Conservation (phyloP, 2,329 filamentous ascomycete species). For the Beauveria pseudobassiana region DNA sequence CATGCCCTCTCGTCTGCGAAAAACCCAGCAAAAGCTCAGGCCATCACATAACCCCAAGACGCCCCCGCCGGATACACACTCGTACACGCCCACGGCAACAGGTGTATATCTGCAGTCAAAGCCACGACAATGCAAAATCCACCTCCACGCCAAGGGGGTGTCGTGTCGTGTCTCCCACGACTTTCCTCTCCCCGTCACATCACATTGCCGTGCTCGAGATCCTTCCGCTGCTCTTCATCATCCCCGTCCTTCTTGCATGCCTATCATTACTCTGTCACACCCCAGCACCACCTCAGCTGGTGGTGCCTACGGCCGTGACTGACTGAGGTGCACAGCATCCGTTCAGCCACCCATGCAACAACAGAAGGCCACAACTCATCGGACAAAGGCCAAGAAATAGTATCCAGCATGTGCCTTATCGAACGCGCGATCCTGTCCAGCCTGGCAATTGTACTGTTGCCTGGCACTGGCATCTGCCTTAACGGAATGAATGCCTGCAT, state of each 20-base stretch:
- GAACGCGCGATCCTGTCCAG: neutral
- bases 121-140: conserved; percentile 7
- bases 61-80: neutral
- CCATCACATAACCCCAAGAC: neutral
- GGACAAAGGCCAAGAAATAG: neutral
- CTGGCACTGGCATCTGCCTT: neutral
- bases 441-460: neutral
- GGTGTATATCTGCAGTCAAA: neutral
- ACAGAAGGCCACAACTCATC: neutral
- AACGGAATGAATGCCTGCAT: neutral
- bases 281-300: neutral
- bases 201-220: neutral
- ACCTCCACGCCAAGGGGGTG: neutral
- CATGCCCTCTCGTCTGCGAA: too few species aligned
- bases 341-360: neutral
- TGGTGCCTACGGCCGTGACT: neutral
- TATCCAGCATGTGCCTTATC: too few species aligned
- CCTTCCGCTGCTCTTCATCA: neutral
- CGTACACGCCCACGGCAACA: neutral
- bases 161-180: neutral
- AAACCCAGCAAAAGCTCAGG: neutral
- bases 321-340: neutral
- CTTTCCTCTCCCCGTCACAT: neutral
- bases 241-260: neutral
- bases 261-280: neutral